These are phyloP conservation scores for Epichloe uncinata DNA, from an alignment of 2,329 filamentous ascomycete genomes.

Conservation along the genomic window DNA sequence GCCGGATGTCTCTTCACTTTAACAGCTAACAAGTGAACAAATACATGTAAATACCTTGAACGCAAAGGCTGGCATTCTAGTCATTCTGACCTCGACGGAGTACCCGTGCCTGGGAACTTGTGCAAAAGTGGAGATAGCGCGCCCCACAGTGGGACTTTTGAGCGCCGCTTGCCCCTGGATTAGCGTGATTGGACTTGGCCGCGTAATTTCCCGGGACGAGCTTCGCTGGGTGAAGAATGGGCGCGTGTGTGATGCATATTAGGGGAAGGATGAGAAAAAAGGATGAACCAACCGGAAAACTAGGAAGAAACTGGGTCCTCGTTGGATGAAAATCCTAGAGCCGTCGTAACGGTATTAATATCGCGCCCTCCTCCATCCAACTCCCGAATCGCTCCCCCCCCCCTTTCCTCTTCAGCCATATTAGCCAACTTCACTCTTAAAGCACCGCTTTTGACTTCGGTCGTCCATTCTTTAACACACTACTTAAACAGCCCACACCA, in stretches of 20 bases:
- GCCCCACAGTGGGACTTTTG: conserved; percentile 2
- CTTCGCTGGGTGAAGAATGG: too few relatives aligned
- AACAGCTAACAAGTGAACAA: too few relatives aligned
- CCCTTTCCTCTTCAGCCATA: conserved; percentile 27
- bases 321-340: too few relatives aligned
- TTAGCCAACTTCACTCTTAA: conserved; percentile 25
- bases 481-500: conserved; percentile 16
- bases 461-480: conserved; percentile 41
- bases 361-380: conserved; percentile 22
- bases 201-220: neutral
- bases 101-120: too few relatives aligned
- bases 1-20: too few relatives aligned
- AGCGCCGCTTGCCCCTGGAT: conserved; percentile 6
- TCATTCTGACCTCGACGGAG: too few relatives aligned
- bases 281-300: neutral
- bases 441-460: conserved; percentile 34
- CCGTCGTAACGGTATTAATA: conserved; percentile 30
- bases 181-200: conserved; percentile 5
- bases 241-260: neutral
- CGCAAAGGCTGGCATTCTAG: too few relatives aligned
- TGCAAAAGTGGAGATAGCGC: neutral
- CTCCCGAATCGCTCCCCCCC: conserved; percentile 21
- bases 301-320: neutral
- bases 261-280: neutral
- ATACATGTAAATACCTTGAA: too few relatives aligned